Evolutionary conservation across 495 filamentous ascomycete genomes (phyloP), one percentile per base, ranked within the genome.

Genomic region (Lasiosphaeria miniovina): DNA sequence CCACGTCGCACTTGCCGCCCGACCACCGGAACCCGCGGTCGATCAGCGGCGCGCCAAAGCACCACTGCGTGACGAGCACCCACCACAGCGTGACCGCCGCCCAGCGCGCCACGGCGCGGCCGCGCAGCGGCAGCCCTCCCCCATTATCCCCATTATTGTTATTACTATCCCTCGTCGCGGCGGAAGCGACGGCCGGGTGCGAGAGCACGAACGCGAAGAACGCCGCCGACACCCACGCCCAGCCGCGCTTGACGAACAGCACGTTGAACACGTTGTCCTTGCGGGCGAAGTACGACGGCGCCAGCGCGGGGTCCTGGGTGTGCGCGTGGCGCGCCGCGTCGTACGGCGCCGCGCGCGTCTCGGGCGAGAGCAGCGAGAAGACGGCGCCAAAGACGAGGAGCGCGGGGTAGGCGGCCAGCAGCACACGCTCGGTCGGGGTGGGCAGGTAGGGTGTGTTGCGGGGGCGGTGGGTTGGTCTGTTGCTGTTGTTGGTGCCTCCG

Each of bases 161-260:
- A 24, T 24, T 24, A 24, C 24, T 24, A 24, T 24, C 24, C 24
- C 24, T 24, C 24, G 24, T 24, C 24, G 24, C 24, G 24, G 24
- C 24, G 24, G 68, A 43, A 7, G 64, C 58, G 12, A 81, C 73
- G 0, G 76, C 70, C 0, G 85, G 79, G 62, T 91, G 87, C 24
- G 82, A 84, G 24, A 80, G 61, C 3, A 88, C 57, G 46, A 93
- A 87, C 3, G 83, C 59, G 11, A 81, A 69, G 61, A 95, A 71
- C 7, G 88, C 84, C 31, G 80, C 60, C 0, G 89, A 90, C 24
- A 89, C 84, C 94, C 94, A 98, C 36, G 88, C 79, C 94, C 94
- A 98, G 52, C 91, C 94, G 51, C 88, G 80, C 78, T 98, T 98
- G 63, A 98, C 94, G 62, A 98, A 98, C 61, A 90, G 80, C 49